Evolutionary conservation across 305 asterid genomes (phyloP), one percentile per base, ranked within the genome.

Genomic region (Fraxinus ornus): DNA sequence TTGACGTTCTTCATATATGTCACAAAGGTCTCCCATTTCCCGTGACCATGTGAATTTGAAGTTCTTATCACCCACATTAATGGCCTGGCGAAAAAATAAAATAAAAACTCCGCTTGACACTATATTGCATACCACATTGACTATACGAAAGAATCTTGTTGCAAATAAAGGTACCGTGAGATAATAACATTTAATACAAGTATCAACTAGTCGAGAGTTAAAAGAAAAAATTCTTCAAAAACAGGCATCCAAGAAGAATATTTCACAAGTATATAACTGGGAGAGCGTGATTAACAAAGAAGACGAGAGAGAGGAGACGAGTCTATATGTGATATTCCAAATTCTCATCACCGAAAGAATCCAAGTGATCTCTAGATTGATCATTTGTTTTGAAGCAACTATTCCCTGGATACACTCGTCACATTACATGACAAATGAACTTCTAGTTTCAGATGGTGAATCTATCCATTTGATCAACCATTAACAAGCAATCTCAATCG

Each of bases 1-100:
- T 89, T 39, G 92, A 57, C 94, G 92, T 84, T 97, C 97, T 90
- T 97, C 98, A 80, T 97, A 97, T 85, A 95, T 88, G 84, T 94
- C 98, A 88, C 99, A 97, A 57, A 94, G 88, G 83, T 89, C 98
- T 78, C 96, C 97, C 39, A 89, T 87, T 85, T 97, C 99, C 68
- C 87, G 88, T 21, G 99, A 92, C 97, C 99, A 95, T 64, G 95
- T 92, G 84, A 97, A 97, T 85, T 89, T 92, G 87, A 97, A 93
- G 91, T 78, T 90, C 87, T 97, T 97, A 83, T 90, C 94, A 47
- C 98, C 99, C 41, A 94, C 97, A 28, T 82, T 92, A 90, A 96
- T 93, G 77, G 94, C 93, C 99, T 97, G 92, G 78, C 76, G 57
- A 41, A 77, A 75, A 81, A 62, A 78, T 22, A 22, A 64, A 66